Conservation (phyloP, 768 basidiomycete species). For the Termitomyces sp. region DNA sequence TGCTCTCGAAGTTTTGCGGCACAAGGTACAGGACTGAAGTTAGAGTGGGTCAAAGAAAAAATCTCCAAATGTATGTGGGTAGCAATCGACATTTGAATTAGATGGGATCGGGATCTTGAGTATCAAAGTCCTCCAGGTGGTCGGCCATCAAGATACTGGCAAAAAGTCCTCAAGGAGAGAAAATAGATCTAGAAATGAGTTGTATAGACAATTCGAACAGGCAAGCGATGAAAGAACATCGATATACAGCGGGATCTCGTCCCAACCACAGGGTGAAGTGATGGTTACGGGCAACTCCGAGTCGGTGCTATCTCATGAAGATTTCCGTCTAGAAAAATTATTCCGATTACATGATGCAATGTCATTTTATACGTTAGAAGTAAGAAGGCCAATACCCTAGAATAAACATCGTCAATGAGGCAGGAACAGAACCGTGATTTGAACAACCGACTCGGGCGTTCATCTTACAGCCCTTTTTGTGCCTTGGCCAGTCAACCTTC, state of each 20-base stretch:
- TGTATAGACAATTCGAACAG: background rate
- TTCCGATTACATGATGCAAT: background rate
- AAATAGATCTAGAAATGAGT: background rate
- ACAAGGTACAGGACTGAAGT: background rate
- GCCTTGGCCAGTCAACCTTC: slow-evolving; percentile 36
- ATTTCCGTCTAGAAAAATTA: background rate
- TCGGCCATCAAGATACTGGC: background rate
- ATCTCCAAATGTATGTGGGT: background rate
- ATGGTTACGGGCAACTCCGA: background rate
- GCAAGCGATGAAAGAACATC: background rate
- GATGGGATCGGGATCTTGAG: background rate
- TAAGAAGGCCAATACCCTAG: background rate
- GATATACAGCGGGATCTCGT: background rate
- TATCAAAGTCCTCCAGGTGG: background rate
- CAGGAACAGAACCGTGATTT: background rate
- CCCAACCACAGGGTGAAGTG: too few species aligned
- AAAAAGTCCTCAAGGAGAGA: background rate
- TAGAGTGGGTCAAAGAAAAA: background rate
- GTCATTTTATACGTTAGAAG: background rate
- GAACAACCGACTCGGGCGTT: background rate
- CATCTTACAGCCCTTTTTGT: slow-evolving; percentile 32
- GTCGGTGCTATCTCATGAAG: background rate
- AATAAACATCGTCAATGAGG: background rate
- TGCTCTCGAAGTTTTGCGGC: background rate
- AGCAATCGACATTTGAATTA: background rate